These are phyloP conservation scores for Beauveria pseudobassiana DNA, from an alignment of 2,329 filamentous ascomycete species.

Conservation along the genomic window DNA sequence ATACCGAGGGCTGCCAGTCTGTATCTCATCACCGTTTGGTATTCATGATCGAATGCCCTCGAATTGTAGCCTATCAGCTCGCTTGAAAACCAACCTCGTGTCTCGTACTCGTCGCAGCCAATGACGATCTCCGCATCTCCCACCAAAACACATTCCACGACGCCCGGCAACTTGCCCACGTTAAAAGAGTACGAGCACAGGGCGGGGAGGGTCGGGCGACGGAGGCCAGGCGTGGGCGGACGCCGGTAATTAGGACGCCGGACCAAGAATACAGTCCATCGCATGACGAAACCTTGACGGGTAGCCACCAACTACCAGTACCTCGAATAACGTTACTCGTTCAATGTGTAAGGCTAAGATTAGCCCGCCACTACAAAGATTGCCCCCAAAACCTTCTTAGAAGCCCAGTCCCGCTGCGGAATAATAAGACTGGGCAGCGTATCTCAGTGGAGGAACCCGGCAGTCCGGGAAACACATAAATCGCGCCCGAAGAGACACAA, in stretches of 20 bases:
- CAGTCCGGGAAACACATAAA: not conserved
- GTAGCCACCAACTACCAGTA: not conserved
- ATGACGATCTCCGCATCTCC: not conserved
- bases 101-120: not conserved
- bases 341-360: not conserved
- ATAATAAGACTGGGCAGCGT: not conserved
- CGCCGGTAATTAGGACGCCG: not conserved
- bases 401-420: not conserved
- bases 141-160: not conserved
- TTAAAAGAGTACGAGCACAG: not conserved
- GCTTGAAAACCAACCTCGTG: not conserved
- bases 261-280: not conserved
- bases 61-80: not conserved
- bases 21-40: not conserved
- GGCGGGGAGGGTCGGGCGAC: not conserved
- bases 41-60: not conserved
- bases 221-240: not conserved
- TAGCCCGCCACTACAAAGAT: not conserved
- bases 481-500: not conserved
- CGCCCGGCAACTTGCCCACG: not conserved
- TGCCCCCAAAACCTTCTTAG: not conserved
- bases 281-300: conserved; percentile 1
- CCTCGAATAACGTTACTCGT: not conserved
- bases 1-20: not conserved
- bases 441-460: not conserved